These are phyloP conservation scores for Cladorrhinum samala DNA, from an alignment of 495 filamentous ascomycete genomes.

Conservation along the genomic window DNA sequence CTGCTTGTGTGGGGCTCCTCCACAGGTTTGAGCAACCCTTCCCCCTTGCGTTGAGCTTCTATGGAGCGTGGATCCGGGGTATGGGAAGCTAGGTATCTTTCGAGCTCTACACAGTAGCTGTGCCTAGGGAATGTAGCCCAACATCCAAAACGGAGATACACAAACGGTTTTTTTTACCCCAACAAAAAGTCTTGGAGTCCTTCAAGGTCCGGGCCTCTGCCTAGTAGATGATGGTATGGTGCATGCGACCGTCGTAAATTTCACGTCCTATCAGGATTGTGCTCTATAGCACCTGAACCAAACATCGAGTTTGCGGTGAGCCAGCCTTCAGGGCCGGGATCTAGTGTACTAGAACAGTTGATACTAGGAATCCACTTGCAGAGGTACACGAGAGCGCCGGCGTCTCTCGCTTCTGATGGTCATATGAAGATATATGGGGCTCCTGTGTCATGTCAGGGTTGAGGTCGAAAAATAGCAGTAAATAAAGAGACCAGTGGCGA, in stretches of 20 bases:
- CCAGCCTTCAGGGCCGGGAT: background rate
- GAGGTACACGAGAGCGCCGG: background rate
- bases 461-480: conserved; percentile 2
- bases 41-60: background rate
- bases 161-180: background rate
- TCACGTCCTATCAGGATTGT: conserved; percentile 18
- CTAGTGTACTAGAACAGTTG: too few relatives aligned
- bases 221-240: conserved; percentile 13
- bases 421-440: background rate
- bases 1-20: conserved; percentile 10
- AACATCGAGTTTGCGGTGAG: conserved; percentile 5
- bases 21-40: background rate
- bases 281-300: conserved; percentile 13
- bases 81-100: conserved; percentile 3
- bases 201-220: conserved; percentile 5
- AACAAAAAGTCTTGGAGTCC: background rate
- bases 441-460: background rate
- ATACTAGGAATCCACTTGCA: conserved; percentile 1
- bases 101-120: conserved; percentile 1
- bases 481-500: conserved; percentile 20
- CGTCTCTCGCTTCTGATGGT: conserved; percentile 1
- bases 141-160: conserved; percentile 4
- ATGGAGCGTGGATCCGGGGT: conserved; percentile 4
- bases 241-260: conserved; percentile 17
- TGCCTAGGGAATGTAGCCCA: too few relatives aligned